Base-by-base conservation (phyloP, 2,329 filamentous ascomycete genomes). In the Aspergillus fumigatus region DNA sequence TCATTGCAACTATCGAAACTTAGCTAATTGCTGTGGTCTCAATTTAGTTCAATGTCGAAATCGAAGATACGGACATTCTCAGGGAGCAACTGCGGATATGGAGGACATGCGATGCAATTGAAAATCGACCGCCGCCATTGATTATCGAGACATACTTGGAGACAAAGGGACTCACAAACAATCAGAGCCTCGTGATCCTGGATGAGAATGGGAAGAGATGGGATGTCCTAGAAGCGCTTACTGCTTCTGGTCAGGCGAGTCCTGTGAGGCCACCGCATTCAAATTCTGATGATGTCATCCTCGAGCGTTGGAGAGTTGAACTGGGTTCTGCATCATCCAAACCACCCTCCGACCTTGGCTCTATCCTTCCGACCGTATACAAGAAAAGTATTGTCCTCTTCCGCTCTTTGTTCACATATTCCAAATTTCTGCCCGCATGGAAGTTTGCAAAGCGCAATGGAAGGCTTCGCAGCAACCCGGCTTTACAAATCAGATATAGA, bases 331-430 rank as follows among this genome's bases (percentile, higher is more conserved):
- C 77, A 56, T 73, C 80, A 56, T 70, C 79, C 70, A 70, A 81
- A 84, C 69, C 90, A 55, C 66, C 79, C 5, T 66, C 77, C 41
- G 82, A 86, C 57, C 73, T 85, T 52, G 80, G 75, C 53, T 79
- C 83, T 49, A 79, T 84, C 32, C 78, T 97, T 52, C 92, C 94
- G 14, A 93, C 90, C 52, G 87, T 96, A 57, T 99, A 99, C 81
- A 99, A 99, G 77, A 94, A 96, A 76, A 91, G 90, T 66, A 96
- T 99, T 62, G 89, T 97, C 63, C 86, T 97, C 65, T 97, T 97
- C 75, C 85, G 94, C 58, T 92, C 92, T 1, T 81, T 99, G 48
- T 96, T 90, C 72, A 85, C 90, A 51, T 89, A 89, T 54, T 85
- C 90, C 43, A 88, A 90, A 65, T 83, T 97, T 59, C 78, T 96